These are phyloP conservation scores for Trichodelitschia bisporula DNA, from an alignment of 495 filamentous ascomycete species.

Conservation along the genomic window DNA sequence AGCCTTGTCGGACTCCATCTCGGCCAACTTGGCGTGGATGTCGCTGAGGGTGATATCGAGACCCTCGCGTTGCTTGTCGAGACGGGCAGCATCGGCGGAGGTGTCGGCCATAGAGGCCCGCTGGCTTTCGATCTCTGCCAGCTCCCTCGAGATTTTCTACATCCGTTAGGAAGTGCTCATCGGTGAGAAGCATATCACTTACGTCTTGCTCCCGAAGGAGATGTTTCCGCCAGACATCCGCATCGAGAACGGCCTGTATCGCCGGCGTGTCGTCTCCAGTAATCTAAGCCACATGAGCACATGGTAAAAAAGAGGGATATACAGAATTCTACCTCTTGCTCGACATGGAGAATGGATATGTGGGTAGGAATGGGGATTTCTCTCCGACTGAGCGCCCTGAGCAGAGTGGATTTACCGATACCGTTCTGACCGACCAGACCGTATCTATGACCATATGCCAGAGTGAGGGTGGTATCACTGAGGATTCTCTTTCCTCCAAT, in stretches of 20 bases:
- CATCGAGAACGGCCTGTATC: constrained; percentile 86
- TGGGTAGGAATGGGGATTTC: constrained; percentile 87
- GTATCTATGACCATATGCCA: constrained; percentile 85
- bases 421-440: constrained; percentile 97
- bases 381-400: constrained; percentile 76
- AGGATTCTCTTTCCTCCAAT: constrained; percentile 78
- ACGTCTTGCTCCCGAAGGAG: constrained; percentile 73
- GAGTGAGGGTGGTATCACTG: constrained; percentile 65
- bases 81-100: constrained; percentile 54
- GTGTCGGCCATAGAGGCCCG: constrained; percentile 63
- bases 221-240: constrained; percentile 96
- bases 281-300: too few relatives aligned
- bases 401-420: constrained; percentile 93
- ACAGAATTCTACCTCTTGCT: constrained; percentile 51
- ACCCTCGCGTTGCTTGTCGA: constrained; percentile 72
- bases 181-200: too few relatives aligned
- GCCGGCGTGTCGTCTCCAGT: constrained; percentile 90
- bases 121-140: constrained; percentile 59
- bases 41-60: constrained; percentile 73
- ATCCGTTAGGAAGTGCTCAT: too few relatives aligned
- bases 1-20: constrained; percentile 99
- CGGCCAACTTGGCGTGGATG: constrained; percentile 73
- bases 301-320: constrained; percentile 1
- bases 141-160: constrained; percentile 60
- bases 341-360: constrained; percentile 96